These are phyloP conservation scores for Pharus latifolius DNA, from an alignment of 176 grass and related monocot genomes.

Conservation along the genomic window DNA sequence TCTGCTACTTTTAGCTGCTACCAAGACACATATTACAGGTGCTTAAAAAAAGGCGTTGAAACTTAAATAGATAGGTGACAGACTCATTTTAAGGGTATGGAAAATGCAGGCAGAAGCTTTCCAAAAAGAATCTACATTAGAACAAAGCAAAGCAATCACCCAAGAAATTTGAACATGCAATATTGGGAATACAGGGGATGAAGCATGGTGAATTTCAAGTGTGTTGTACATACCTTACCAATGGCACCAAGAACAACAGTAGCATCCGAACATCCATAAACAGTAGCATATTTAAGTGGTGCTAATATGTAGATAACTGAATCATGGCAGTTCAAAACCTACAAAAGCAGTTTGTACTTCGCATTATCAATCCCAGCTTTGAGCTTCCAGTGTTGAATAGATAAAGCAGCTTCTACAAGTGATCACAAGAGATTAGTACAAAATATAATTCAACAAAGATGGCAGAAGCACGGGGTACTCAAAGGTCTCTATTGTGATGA, in stretches of 20 bases:
- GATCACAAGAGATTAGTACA: background rate
- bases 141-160: background rate
- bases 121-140: background rate
- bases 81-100: background rate
- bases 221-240: slow-evolving; percentile 60
- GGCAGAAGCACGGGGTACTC: background rate
- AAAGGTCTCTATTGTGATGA: background rate
- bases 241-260: slow-evolving; percentile 67
- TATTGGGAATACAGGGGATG: background rate
- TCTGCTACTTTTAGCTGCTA: background rate
- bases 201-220: background rate
- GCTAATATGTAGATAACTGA: slow-evolving; percentile 94
- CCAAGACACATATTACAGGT: background rate
- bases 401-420: background rate
- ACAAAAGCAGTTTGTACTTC: slow-evolving; percentile 5
- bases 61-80: background rate
- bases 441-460: background rate
- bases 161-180: background rate
- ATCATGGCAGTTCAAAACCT: slow-evolving; percentile 99
- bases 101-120: background rate
- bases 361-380: background rate
- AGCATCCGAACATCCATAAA: slow-evolving; percentile 75
- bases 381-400: background rate
- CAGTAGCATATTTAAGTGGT: slow-evolving; percentile 68
- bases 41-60: background rate